These are phyloP conservation scores for Simmondsia chinensis DNA, from an alignment of 148 eudicot species.

Conservation along the genomic window DNA sequence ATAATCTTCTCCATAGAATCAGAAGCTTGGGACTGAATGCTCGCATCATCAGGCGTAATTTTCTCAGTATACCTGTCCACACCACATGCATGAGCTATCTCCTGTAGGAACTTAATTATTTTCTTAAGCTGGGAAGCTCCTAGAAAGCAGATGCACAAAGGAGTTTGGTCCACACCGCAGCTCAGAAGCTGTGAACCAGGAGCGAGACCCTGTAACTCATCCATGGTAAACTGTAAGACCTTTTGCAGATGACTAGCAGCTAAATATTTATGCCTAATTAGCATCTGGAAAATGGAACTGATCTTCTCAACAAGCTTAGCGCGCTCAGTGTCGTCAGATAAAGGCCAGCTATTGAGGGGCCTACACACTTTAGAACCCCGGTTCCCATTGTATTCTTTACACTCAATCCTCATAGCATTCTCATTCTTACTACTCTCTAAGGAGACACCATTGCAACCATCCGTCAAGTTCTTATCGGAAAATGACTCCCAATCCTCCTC, in stretches of 20 bases:
- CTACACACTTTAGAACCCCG: constrained; percentile 29
- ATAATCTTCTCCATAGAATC: constrained; percentile 41
- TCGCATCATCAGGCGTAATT: constrained; percentile 34
- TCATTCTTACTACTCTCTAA: constrained; percentile 24
- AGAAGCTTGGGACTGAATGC: constrained; percentile 15
- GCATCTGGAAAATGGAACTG: constrained; percentile 37
- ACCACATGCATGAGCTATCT: constrained; percentile 60
- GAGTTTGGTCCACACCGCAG: constrained; percentile 61
- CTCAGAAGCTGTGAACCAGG: constrained; percentile 65
- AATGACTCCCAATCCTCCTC: constrained; percentile 52
- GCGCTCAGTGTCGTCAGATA: constrained; percentile 68
- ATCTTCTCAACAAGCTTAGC: constrained; percentile 73
- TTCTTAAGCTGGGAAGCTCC: constrained; percentile 61
- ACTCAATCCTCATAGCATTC: constrained; percentile 22
- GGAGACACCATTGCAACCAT: constrained; percentile 28
- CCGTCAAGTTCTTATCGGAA: constrained; percentile 23
- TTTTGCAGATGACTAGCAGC: constrained; percentile 64
- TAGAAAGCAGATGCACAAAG: constrained; percentile 83
- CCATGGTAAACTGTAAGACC: constrained; percentile 59
- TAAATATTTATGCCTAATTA: constrained; percentile 59
- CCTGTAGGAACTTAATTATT: constrained; percentile 61
- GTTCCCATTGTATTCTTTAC: constrained; percentile 34
- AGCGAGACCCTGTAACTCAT: constrained; percentile 59
- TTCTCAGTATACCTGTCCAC: constrained; percentile 58
- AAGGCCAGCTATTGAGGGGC: constrained; percentile 58